Conservation (phyloP, 306 rosid species). For the Citrullus colocynthis region DNA sequence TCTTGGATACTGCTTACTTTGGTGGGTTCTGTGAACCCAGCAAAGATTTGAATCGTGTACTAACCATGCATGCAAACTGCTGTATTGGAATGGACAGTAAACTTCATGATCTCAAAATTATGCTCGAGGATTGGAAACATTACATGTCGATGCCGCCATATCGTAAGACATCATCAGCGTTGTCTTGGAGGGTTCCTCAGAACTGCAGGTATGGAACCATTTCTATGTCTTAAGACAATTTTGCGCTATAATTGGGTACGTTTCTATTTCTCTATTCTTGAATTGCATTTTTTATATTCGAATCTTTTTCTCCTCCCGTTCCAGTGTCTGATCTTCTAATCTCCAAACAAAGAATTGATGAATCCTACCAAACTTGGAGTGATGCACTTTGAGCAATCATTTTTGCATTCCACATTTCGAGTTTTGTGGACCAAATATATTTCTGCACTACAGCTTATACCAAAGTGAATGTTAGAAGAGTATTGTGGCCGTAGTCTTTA, state of each 20-base stretch:
- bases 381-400: background rate
- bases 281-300: background rate
- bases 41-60: slow-evolving; percentile 74
- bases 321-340: background rate
- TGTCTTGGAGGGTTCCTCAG: slow-evolving; percentile 83
- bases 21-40: slow-evolving; percentile 98
- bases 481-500: no score
- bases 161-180: slow-evolving; percentile 37
- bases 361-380: background rate
- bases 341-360: background rate
- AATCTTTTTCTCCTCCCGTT: background rate
- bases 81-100: slow-evolving; percentile 75
- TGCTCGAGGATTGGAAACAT: slow-evolving; percentile 82
- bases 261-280: background rate
- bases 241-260: background rate
- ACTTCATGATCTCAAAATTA: slow-evolving; percentile 71
- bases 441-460: background rate
- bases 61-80: slow-evolving; percentile 98
- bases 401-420: background rate
- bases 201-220: slow-evolving; percentile 49
- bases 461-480: background rate
- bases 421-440: background rate
- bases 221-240: background rate
- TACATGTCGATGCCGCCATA: slow-evolving; percentile 60
- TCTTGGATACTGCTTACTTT: slow-evolving; percentile 77